Base-by-base conservation (phyloP, 805 yeast genomes). In the Saccharomycopsis sp. region DNA sequence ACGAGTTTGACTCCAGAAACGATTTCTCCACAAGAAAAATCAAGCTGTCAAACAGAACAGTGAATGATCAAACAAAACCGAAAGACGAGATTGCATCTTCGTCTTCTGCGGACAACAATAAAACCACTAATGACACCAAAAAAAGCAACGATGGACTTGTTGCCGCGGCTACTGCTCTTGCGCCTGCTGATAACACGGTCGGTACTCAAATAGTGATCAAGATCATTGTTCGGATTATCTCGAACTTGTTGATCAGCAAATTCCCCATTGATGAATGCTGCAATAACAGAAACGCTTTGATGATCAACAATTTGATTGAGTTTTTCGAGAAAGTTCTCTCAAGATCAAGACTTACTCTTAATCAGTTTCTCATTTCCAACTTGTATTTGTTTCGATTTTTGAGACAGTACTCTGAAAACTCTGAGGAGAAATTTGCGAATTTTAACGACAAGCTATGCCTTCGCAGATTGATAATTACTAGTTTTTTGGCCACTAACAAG, bases 201-300 rank as follows among this genome's bases (percentile, higher is more conserved):
- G 51, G 57, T 12, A 46, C 55, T 7, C 62, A 57, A 34, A 29
- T 53, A 5, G 44, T 58, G n/a, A 60, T 55, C 56, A 44, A 52
- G 23, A 34, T 52, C 34, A 50, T 60, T 48, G 53, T 60, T 5
- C 15, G 63, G 41, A 56, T 60, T 24, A 53, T 58, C 34, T 52
- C 59, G 20, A 60, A 60, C 34, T 47, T 54, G n/a, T 48, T 60
- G 21, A 54, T 60, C 23, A 58, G 54, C 34, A 58, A 60, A 34
- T 60, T 60, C 24, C 63, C 63, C 8, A 53, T 60, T 24, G 63
- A 60, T 41, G 59, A 58, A 41, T 60, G 63, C 37, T 60, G 63
- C 47, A 60, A 60, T 41, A 53, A 58, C 48, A 48, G 51, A 46
- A 60, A 60, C 50, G 56, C 58, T 16, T 51, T 58, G 41, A 60